Base-by-base conservation (phyloP, 2,329 filamentous ascomycete species). In the Pseudocercospora fijiensis region DNA sequence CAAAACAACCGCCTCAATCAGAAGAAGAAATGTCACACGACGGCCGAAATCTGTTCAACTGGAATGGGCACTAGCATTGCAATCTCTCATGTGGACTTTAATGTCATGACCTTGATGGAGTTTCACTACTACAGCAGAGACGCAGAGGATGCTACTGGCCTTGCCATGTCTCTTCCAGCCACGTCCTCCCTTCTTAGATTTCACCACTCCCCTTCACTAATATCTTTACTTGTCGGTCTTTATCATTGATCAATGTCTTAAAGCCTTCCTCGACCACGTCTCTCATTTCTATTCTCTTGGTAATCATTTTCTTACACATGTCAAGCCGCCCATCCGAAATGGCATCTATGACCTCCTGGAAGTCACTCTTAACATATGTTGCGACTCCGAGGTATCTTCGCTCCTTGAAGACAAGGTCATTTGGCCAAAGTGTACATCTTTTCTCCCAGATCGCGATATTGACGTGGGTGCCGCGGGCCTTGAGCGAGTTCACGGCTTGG, bases 401-500 rank as follows among this genome's bases (percentile, higher is more conserved):
- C 73, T 85, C 83, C 63, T 82, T 79, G 75, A 85, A 84, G 3
- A 82, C 78, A 37, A 85, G 74, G 62, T 81, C 78, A 61, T 84
- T 85, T 4, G 82, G 81, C 33, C 76, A 74, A 47, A 85, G 77
- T 0, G 76, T 78, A 52, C 78, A 80, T n/a, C 78, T 72, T 71
- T 84, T 83, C 72, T 84, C 82, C 82, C 82, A 84, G 41, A 85
- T 81, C 8, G 83, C 83, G 58, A 85, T 83, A 61, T 85, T 85
- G 61, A 85, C 79, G 28, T 84, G 76, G 1, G 81, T 84, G 3
- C 83, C 83, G 49, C 81, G 70, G 11, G 81, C 81, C 43, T 82
- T 78, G 30, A 83, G 75, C 0, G 82, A 80, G 43, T 79, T 76
- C 11, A 85, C 76, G 1, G 81, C 83, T 58, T 78, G 74, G 59